A percentile compares a stretch with the other conserved stretches of the same genome.
These are phyloP conservation scores for Tolypocladium ophioglossoides DNA, from an alignment of 2,329 filamentous ascomycete genomes.

Conservation along the genomic window DNA sequence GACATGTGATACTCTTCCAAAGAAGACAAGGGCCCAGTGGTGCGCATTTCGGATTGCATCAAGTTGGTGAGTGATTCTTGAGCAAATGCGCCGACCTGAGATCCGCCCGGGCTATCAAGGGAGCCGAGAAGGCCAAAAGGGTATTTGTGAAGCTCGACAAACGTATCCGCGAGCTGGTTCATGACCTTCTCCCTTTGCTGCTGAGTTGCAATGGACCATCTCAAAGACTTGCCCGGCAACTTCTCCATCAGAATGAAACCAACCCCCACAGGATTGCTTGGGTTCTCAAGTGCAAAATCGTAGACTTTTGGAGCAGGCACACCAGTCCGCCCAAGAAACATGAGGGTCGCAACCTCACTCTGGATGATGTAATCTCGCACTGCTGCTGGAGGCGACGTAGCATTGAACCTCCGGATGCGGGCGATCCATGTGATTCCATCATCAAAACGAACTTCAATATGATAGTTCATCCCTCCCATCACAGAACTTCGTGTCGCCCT, in stretches of 20 bases:
- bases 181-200: constrained; percentile 24
- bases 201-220: constrained; percentile 19
- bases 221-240: constrained; percentile 24
- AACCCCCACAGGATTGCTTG: constrained; percentile 23
- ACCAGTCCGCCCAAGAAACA: constrained; percentile 23
- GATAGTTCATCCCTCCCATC: constrained; percentile 35
- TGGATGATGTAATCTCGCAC: constrained; percentile 23
- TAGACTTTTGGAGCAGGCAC: constrained; percentile 26
- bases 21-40: constrained; percentile 23
- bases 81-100: constrained; percentile 24
- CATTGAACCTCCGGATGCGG: constrained; percentile 28
- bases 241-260: constrained; percentile 33
- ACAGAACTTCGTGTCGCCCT: constrained; percentile 20
- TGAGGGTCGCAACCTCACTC: constrained; percentile 30
- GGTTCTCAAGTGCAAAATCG: constrained; percentile 21
- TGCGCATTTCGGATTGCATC: constrained; percentile 12
- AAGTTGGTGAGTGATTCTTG: constrained; percentile 26
- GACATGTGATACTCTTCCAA: constrained; percentile 22
- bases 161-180: constrained; percentile 25
- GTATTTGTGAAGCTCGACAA: constrained; percentile 25
- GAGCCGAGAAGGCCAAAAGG: constrained; percentile 26
- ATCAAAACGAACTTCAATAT: constrained; percentile 29
- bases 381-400: constrained; percentile 24
- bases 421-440: constrained; percentile 32
- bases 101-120: constrained; percentile 14